Evolutionary conservation across 1,284 basidiomycete genomes (phyloP).

Genomic region (Tylopilus sp.): DNA sequence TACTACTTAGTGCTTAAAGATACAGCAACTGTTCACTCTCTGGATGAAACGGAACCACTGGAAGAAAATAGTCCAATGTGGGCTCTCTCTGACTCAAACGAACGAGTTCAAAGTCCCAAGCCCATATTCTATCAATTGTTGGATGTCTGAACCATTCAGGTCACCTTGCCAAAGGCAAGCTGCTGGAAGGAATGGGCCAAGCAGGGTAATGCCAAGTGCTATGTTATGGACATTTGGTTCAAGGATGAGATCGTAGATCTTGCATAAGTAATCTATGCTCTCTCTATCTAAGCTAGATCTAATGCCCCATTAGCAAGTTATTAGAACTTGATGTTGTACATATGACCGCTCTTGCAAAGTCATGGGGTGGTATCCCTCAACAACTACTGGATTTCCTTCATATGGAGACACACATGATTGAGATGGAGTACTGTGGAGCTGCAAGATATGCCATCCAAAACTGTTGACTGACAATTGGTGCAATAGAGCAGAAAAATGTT

Average conservation of each 20-base stretch:
- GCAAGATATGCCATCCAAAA: neutral
- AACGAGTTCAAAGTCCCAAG: neutral
- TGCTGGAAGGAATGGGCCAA: slow-evolving; percentile 1
- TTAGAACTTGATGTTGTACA: neutral
- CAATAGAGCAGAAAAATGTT: neutral
- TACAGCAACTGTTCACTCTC: neutral
- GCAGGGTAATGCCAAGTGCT: neutral
- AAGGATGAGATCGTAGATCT: neutral
- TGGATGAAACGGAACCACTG: neutral
- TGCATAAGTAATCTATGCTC: too few relatives aligned
- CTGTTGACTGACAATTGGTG: accelerated
- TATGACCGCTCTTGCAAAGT: neutral
- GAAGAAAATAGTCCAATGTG: too few relatives aligned
- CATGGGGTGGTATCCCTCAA: slow-evolving; percentile 1
- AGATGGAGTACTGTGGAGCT: accelerated
- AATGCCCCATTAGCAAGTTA: neutral
- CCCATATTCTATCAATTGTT: neutral
- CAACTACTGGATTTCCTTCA: neutral
- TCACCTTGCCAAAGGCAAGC: neutral
- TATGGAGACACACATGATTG: accelerated
- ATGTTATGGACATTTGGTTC: neutral
- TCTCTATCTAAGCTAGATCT: neutral
- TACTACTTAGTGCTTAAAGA: neutral
- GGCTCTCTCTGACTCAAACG: too few relatives aligned
- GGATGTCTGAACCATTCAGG: neutral